These are phyloP conservation scores for Brassica rapa DNA, from an alignment of 345 rosid genomes.

Conservation along the genomic window DNA sequence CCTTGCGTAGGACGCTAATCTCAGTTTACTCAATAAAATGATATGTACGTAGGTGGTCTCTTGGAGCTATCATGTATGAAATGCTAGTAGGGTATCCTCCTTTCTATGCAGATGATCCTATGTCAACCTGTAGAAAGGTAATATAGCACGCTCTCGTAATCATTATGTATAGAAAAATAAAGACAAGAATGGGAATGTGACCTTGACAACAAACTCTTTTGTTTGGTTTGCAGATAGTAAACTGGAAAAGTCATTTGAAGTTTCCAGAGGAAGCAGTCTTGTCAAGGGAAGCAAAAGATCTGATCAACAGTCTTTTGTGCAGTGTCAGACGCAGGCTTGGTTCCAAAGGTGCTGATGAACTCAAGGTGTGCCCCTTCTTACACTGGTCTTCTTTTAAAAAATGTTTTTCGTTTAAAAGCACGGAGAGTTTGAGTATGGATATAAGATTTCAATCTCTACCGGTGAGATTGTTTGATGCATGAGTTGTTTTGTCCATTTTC, in stretches of 20 bases:
- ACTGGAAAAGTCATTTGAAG: conserved; percentile 97
- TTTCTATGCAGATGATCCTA: conserved; percentile 96
- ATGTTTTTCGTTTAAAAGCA: no score
- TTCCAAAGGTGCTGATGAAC: conserved; percentile 82
- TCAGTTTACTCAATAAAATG: conserved; percentile 26
- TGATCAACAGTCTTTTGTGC: conserved; percentile 76
- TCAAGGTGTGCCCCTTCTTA: conserved; percentile 60
- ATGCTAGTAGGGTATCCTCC: conserved; percentile 99
- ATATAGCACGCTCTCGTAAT: neutral
- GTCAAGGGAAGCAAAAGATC: conserved; percentile 84
- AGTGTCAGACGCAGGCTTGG: conserved; percentile 91
- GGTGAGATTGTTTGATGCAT: neutral
- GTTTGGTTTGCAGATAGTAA: conserved; percentile 63
- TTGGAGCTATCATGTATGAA: conserved; percentile 96
- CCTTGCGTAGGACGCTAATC: conserved; percentile 3
- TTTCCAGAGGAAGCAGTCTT: conserved; percentile 93
- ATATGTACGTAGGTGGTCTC: conserved; percentile 78
- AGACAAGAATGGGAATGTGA: neutral
- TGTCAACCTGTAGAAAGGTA: conserved; percentile 97
- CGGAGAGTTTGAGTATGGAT: neutral
- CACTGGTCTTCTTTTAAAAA: neutral
- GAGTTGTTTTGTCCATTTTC: conserved; percentile 24
- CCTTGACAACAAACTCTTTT: neutral
- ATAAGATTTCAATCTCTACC: neutral
- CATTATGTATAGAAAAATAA: neutral